These are phyloP conservation scores for Trichophyton verrucosum DNA, from an alignment of 2,329 filamentous ascomycete species.

Conservation along the genomic window DNA sequence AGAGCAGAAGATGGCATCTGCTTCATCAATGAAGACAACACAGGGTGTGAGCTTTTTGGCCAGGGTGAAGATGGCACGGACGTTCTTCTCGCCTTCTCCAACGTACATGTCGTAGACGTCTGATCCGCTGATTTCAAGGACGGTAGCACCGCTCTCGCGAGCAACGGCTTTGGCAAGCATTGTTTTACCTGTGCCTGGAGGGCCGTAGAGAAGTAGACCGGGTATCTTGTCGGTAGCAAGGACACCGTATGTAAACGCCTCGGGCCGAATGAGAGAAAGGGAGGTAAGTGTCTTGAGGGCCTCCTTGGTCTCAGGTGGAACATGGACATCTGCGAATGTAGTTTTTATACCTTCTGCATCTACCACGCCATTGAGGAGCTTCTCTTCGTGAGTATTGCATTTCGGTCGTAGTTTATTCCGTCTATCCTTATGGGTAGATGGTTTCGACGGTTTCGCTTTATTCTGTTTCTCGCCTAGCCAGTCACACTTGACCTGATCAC, in stretches of 20 bases:
- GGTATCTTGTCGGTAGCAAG: constrained; percentile 83
- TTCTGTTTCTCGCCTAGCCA: constrained; percentile 25
- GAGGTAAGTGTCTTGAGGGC: constrained; percentile 81
- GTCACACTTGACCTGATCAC: constrained; percentile 27
- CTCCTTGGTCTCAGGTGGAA: constrained; percentile 67
- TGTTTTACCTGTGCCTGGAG: constrained; percentile 57
- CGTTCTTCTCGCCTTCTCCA: constrained; percentile 91
- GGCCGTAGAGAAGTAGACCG: constrained; percentile 76
- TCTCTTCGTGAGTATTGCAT: constrained; percentile 68
- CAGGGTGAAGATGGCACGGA: constrained; percentile 78
- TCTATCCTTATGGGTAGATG: constrained; percentile 28
- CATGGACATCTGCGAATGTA: constrained; percentile 79
- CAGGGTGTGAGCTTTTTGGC: constrained; percentile 85
- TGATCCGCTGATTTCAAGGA: constrained; percentile 76
- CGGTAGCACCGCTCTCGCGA: constrained; percentile 53
- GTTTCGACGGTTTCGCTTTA: constrained; percentile 21
- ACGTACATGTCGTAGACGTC: constrained; percentile 95
- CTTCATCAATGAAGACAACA: constrained; percentile 94
- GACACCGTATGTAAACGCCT: constrained; percentile 93
- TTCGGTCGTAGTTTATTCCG: constrained; percentile 43
- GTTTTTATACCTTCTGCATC: constrained; percentile 71
- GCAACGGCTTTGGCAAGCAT: constrained; percentile 52
- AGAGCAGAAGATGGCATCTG: constrained; percentile 78
- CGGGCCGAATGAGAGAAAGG: constrained; percentile 71
- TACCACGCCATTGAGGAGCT: constrained; percentile 67